Evolutionary conservation across 257 asterid genomes (phyloP).

Genomic region (Solanum ossicruentum): DNA sequence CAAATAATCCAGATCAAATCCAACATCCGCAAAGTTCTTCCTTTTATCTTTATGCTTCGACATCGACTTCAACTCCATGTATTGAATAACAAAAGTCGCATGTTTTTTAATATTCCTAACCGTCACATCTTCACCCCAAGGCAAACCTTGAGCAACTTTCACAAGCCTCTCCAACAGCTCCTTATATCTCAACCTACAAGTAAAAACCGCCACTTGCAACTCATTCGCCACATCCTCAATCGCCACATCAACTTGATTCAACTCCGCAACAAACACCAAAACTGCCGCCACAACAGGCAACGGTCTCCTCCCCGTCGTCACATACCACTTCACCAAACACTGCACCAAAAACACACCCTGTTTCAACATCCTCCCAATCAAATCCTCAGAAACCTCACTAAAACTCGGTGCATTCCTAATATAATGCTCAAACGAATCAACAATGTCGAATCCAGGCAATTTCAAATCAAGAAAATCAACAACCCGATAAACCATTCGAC

Average conservation of each 20-base stretch:
- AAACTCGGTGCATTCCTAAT: conserved; percentile 24
- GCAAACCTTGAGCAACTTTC: conserved; percentile 50
- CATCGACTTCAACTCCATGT: conserved; percentile 73
- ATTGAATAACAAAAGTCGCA: conserved; percentile 65
- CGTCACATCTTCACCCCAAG: conserved; percentile 78
- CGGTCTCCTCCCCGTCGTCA: conserved; percentile 73
- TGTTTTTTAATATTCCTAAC: conserved; percentile 56
- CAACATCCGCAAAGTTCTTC: conserved; percentile 13
- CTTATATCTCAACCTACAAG: conserved; percentile 60
- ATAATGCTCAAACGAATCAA: conserved; percentile 29
- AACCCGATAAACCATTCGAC: conserved; percentile 57
- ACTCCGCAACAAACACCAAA: conserved; percentile 46
- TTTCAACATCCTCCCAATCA: conserved; percentile 32
- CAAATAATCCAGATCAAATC: conserved; percentile 36
- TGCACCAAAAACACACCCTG: conserved; percentile 78
- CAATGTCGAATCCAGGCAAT: conserved; percentile 63
- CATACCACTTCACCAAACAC: conserved; percentile 80
- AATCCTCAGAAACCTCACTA: conserved; percentile 20
- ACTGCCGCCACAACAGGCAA: conserved; percentile 78
- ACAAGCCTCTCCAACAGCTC: conserved; percentile 66
- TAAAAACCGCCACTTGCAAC: conserved; percentile 32
- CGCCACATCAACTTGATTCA: conserved; percentile 39
- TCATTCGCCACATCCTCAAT: conserved; percentile 49
- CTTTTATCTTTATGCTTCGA: conserved; percentile 2
- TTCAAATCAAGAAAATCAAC: conserved; percentile 41